phyloP scores from a whole-genome alignment of 2,329 filamentous ascomycete species.

The Metarhizium sp. region DNA sequence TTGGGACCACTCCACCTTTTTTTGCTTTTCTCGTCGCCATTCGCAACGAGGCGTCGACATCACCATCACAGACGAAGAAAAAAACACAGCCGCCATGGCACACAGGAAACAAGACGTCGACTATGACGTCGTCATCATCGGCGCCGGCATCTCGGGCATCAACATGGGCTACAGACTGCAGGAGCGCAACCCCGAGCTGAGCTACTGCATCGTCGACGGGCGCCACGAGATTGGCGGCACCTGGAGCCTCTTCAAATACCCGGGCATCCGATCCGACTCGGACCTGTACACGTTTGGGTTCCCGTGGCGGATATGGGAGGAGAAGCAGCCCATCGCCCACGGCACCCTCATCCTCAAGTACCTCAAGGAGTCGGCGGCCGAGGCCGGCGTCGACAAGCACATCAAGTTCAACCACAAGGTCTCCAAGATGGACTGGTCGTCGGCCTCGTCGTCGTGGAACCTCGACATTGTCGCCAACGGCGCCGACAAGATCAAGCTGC shows the following conservation, averaged over 20 bases:
- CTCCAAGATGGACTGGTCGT: slow-evolving; percentile 38
- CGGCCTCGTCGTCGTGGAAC: slow-evolving; percentile 42
- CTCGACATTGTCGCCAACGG: slow-evolving; percentile 27
- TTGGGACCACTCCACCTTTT: too few species aligned
- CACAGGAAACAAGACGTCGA: slow-evolving; percentile 1
- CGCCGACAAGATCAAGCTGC: slow-evolving; percentile 11
- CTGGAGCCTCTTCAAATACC: slow-evolving; percentile 67
- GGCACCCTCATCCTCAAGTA: slow-evolving; percentile 41
- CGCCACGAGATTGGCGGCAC: slow-evolving; percentile 59
- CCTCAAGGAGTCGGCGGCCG: slow-evolving; percentile 36
- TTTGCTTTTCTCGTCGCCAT: too few species aligned
- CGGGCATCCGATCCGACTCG: slow-evolving; percentile 54
- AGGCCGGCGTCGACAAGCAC: slow-evolving; percentile 27
- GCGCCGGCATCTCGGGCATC: slow-evolving; percentile 61
- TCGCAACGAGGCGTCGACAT: not conserved
- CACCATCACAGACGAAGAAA: not conserved
- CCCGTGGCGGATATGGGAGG: slow-evolving; percentile 58
- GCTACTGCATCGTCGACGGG: slow-evolving; percentile 56
- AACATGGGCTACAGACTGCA: slow-evolving; percentile 60
- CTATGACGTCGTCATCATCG: slow-evolving; percentile 52
- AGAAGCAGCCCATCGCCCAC: slow-evolving; percentile 38
- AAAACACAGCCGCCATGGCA: not conserved
- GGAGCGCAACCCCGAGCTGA: slow-evolving; percentile 39
- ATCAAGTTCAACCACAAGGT: slow-evolving; percentile 42
- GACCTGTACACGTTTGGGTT: slow-evolving; percentile 52